Conservation (phyloP, 75 land plant genomes). For the Picea sitchensis region DNA sequence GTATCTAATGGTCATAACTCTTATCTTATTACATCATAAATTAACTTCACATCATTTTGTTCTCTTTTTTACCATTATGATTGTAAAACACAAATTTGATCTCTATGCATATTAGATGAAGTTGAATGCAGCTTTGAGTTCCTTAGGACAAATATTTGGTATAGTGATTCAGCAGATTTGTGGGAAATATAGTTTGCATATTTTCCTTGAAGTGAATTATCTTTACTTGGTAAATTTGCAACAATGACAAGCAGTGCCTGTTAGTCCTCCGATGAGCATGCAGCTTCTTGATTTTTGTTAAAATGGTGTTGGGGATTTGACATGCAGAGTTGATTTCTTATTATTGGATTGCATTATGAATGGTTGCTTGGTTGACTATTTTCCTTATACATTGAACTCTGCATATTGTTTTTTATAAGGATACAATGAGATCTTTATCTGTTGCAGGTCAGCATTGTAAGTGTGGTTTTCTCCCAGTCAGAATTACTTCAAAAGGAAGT, state of each 20-base stretch:
- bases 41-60: background rate
- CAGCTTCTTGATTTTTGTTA: background rate
- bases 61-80: background rate
- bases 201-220: background rate
- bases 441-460: conserved; percentile 78
- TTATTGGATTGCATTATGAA: background rate
- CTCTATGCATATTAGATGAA: background rate
- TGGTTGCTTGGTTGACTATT: background rate
- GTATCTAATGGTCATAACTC: background rate
- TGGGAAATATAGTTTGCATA: background rate
- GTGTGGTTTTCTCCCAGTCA: conserved; percentile 94
- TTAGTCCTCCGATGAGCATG: background rate
- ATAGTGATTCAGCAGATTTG: background rate
- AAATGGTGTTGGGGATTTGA: background rate
- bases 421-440: background rate
- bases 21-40: background rate
- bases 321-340: background rate
- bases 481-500: conserved; percentile 96
- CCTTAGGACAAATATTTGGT: too few species aligned
- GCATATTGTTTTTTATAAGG: background rate
- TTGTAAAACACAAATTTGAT: background rate
- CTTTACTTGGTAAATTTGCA: background rate
- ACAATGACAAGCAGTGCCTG: background rate
- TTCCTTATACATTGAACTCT: background rate
- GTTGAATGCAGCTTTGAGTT: background rate